phyloP scores from a whole-genome alignment of 345 rosid species.

The Heritiera littoralis region DNA sequence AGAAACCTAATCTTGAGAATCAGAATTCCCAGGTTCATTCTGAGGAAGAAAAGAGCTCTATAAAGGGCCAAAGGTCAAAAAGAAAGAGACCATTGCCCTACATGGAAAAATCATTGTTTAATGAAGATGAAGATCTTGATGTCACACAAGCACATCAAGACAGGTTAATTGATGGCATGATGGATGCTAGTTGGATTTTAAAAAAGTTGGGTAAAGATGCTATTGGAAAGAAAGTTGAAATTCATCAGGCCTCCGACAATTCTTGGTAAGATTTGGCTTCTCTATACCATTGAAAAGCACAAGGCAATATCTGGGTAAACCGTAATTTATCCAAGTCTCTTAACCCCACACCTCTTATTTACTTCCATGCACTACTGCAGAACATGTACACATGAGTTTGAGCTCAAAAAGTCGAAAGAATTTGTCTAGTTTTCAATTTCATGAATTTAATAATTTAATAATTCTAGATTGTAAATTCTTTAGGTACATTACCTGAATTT shows the following conservation, averaged over 20 bases:
- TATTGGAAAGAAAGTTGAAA: constrained; percentile 86
- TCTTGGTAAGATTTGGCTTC: constrained; percentile 64
- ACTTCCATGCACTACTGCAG: neutral
- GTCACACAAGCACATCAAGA: constrained; percentile 54
- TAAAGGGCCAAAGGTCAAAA: constrained; percentile 96
- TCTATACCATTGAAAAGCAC: neutral
- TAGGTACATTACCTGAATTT: neutral
- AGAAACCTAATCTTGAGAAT: constrained; percentile 65
- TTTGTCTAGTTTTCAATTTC: neutral
- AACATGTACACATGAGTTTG: neutral
- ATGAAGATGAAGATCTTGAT: constrained; percentile 64
- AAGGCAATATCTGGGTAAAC: neutral
- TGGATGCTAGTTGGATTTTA: constrained; percentile 97
- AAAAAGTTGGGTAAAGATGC: constrained; percentile 93
- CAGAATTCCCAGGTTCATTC: constrained; percentile 49
- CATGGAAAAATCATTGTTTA: constrained; percentile 50
- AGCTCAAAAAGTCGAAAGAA: neutral
- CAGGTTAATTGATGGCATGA: constrained; percentile 69
- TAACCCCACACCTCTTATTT: neutral
- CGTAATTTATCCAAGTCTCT: neutral
- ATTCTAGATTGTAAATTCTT: neutral
- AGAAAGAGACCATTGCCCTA: constrained; percentile 79
- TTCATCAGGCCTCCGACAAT: constrained; percentile 82
- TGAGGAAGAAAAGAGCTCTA: constrained; percentile 69
- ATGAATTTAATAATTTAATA: neutral